Conservation (phyloP, 129 eudicot genomes). For the Tagetes erecta region DNA sequence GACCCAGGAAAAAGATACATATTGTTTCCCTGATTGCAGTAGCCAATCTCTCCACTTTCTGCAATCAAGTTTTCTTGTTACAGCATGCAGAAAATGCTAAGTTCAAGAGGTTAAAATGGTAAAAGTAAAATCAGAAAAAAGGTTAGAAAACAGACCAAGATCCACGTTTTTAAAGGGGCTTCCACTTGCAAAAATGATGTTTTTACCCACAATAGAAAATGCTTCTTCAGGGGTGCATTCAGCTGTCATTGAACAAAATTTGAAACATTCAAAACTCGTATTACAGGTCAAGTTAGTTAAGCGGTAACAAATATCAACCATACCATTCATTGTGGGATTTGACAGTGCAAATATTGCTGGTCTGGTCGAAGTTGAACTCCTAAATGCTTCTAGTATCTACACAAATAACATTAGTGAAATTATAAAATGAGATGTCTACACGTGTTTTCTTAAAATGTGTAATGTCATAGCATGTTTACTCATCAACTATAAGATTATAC, state of each 20-base stretch:
- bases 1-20: constrained; percentile 97
- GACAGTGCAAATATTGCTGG: constrained; percentile 96
- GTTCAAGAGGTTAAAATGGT: constrained; percentile 2
- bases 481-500: constrained; percentile 31
- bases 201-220: constrained; percentile 78
- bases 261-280: constrained; percentile 10
- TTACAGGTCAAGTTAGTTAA: constrained; percentile 5
- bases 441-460: not conserved
- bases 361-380: constrained; percentile 79
- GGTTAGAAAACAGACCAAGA: constrained; percentile 59
- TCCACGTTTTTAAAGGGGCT: constrained; percentile 83
- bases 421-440: not conserved
- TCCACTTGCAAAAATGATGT: constrained; percentile 86
- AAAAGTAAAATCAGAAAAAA: constrained; percentile 8
- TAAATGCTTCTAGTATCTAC: constrained; percentile 84
- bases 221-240: constrained; percentile 96
- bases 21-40: constrained; percentile 92
- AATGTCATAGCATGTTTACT: not conserved
- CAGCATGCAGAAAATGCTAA: not conserved
- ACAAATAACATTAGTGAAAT: not conserved
- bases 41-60: constrained; percentile 85
- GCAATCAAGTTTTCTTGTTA: constrained; percentile 8
- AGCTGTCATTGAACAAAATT: constrained; percentile 44
- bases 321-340: constrained; percentile 89
- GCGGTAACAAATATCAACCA: constrained; percentile 18